Base-by-base conservation (phyloP, 2,329 filamentous ascomycete genomes). In the Talaromyces sp. region DNA sequence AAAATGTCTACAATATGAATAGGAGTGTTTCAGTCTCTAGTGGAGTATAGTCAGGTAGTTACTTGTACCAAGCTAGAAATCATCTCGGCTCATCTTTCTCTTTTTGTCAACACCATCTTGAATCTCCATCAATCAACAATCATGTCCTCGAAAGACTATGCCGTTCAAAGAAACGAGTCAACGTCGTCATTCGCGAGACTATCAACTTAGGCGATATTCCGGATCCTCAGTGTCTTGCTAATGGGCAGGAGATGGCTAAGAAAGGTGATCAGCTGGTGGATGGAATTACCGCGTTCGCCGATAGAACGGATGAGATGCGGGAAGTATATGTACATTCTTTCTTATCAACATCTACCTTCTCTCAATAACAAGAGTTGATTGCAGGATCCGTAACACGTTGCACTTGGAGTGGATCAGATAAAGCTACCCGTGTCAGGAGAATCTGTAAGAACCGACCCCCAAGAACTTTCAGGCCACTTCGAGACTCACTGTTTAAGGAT, bases 161-260 rank as follows among this genome's bases (percentile, higher is more conserved):
- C 41, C n/a, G 8, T 19, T 19, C 81, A 0, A 81, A 83, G 62
- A 75, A 80, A 11, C 72, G 80, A 19, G 19, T 19, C 19, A 19
- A 19, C 19, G 68, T 80, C 14, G 82, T 82, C 1, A 77, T 84
- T 50, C 72, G 77, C 72, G 77, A 84, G 68, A 80, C 79, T 0
- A 84, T 85, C 67, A 84, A 84, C 39, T 75, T 75, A 1, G 83
- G 82, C 0, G 73, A 79, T 60, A 78, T 84, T 6, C 80, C 82
- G 1, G 83, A 82, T 0, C 82, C 82, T 3, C 73, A 82, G 16
- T 82, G 76, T 62, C 74, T 84, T 0, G 81, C 82, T 1, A 85
- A 84, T 68, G 80, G 78, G 0, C 78, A 80, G 65, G 83, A 85
- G 68, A 83, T 85, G 62, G 79, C 81, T 2, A 70, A 74, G 35